A percentile compares a stretch with the other conserved stretches of the same genome.
phyloP scores from a whole-genome alignment of 495 filamentous ascomycete genomes.

The Penicillium coprophilum region DNA sequence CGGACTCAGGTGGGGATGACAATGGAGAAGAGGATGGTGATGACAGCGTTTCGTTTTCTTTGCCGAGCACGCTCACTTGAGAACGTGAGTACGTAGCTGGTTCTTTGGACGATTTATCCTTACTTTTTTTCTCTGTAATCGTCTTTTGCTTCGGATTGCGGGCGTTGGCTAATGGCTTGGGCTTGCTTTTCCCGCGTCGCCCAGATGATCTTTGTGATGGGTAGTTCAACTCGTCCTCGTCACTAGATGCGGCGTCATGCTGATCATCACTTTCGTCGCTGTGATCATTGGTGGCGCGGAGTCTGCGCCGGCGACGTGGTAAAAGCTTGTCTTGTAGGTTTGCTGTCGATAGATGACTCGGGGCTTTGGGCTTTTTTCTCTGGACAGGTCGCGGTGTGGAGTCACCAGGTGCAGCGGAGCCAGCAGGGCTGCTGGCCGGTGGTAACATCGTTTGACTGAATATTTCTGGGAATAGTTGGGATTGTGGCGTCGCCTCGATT shows the following conservation, averaged over 20 bases:
- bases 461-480: constrained; percentile 31
- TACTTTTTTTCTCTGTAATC: constrained; percentile 8
- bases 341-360: constrained; percentile 46
- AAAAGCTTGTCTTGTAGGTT: constrained; percentile 49
- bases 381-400: constrained; percentile 17
- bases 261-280: constrained; percentile 41
- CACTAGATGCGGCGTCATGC: constrained; percentile 28
- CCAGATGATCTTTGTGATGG: constrained; percentile 28
- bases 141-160: constrained; percentile 18
- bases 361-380: constrained; percentile 33
- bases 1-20: constrained; percentile 41
- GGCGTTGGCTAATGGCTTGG: constrained; percentile 19
- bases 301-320: constrained; percentile 39
- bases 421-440: constrained; percentile 49
- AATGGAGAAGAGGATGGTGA: constrained; percentile 42
- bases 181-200: constrained; percentile 16
- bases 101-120: constrained; percentile 5
- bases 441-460: constrained; percentile 53
- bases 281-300: constrained; percentile 13
- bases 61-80: constrained; percentile 19
- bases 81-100: constrained; percentile 16
- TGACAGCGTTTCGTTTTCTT: constrained; percentile 37
- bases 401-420: constrained; percentile 9
- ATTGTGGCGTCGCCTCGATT: constrained; percentile 15
- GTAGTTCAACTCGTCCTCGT: constrained; percentile 44